Base-by-base conservation (phyloP, 768 basidiomycete species). In the Lactarius pseudohatsudake region DNA sequence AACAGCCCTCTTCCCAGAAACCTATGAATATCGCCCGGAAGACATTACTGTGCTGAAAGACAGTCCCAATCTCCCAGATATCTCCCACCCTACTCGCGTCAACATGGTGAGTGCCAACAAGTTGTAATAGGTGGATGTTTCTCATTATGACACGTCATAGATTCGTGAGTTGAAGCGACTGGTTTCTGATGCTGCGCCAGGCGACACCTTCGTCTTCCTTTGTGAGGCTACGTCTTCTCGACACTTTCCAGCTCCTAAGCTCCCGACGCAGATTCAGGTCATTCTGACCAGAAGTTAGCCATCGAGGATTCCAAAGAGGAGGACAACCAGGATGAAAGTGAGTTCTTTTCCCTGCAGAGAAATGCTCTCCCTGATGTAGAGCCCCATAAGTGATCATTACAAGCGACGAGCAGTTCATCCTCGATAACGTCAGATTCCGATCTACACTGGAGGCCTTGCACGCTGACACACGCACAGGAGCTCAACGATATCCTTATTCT, bases 151-250 rank as follows among this genome's bases (percentile, higher is more conserved):
- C 18, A 3, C 20, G 3, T 4, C 13, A 16, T 56, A 72, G 73
- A 38, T 73, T n/a, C 57, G 56, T 3, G 66, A 70, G 40, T 62
- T 74, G 41, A 34, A 67, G 2, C 32, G 34, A 2, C 61, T 73
- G 30, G 69, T 74, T 53, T 20, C 47, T 32, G 70, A 66, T 50
- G 74, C 69, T 5, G 54, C 56, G 55, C 45, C 65, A 3, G 74
- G 71, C 40, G 75, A 76, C 38, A 65, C 20, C n/a, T 65, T 74
- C 26, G 69, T 64, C 22, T 75, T 75, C 53, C 64, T 75, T 22
- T 76, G 75, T 75, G 47, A 28, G 73, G 61, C 15, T 15, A 32
- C 38, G 1, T 22, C n/a, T 28, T 50, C 36, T 38, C 28, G 13
- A 28, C 28, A 15, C 26, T 30, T 47, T 5, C 45, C 18, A n/a